Conservation (phyloP, 2,329 filamentous ascomycete species). For the Penicillium sp. region DNA sequence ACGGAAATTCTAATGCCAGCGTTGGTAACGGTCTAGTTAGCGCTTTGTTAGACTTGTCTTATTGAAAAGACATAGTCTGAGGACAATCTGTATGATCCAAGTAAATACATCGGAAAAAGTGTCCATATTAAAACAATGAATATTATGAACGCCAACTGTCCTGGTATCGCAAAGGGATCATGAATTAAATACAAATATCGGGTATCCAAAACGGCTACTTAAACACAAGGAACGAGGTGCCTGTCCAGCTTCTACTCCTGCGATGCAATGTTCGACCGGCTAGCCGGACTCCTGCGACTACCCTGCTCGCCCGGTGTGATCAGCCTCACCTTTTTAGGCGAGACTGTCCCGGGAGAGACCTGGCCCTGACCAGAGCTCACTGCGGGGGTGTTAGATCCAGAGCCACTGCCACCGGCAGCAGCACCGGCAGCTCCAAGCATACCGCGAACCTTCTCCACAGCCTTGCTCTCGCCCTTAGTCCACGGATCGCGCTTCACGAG, state of each 20-base stretch:
- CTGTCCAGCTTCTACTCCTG: constrained; percentile 1
- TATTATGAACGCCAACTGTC: background rate
- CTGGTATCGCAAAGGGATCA: background rate
- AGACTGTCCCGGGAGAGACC: constrained; percentile 33
- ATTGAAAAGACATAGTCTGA: background rate
- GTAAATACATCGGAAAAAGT: too few species aligned
- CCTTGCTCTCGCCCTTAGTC: constrained; percentile 43
- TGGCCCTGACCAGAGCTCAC: constrained; percentile 20
- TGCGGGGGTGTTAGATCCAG: constrained; percentile 16
- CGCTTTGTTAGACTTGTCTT: background rate
- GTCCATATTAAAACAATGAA: background rate
- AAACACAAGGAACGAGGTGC: background rate
- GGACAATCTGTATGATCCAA: background rate
- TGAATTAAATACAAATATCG: background rate
- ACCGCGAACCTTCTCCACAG: constrained; percentile 44
- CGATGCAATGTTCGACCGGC: constrained; percentile 18
- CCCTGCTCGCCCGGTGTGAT: constrained; percentile 43
- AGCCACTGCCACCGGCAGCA: constrained; percentile 28
- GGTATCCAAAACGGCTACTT: background rate
- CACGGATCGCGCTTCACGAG: constrained; percentile 44
- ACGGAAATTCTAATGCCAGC: constrained; percentile 46
- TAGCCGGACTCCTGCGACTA: constrained; percentile 21
- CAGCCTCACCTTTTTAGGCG: constrained; percentile 44
- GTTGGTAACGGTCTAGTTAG: background rate
- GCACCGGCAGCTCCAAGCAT: constrained; percentile 38